phyloP scores from a whole-genome alignment of 805 yeast genomes.

The Diddensiella santjacobensis region DNA sequence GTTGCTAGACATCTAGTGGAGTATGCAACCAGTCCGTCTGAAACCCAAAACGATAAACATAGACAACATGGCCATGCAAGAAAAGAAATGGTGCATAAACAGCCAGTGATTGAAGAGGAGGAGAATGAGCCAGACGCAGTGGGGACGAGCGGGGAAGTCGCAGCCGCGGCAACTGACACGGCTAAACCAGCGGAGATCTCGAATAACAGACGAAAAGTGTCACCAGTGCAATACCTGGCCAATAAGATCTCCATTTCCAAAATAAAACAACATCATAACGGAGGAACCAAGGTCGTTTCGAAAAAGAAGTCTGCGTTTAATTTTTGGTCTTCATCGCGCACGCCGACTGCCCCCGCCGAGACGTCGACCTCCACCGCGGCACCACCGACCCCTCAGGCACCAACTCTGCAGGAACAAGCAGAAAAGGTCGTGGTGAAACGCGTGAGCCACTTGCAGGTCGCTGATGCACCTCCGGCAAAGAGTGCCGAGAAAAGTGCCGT shows the following conservation, averaged over 20 bases:
- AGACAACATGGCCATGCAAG: constrained; percentile 2
- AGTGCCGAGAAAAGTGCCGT: background rate
- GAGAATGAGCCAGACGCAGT: constrained; percentile 6
- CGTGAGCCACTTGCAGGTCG: background rate
- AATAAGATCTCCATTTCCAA: constrained; percentile 5
- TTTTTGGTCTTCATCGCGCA: background rate
- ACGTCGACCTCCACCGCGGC: constrained; percentile 59
- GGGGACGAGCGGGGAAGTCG: background rate
- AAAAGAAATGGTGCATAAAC: background rate
- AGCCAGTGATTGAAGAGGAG: background rate
- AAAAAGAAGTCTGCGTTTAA: background rate
- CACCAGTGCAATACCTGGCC: constrained; percentile 11
- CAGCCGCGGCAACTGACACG: background rate
- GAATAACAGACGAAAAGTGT: constrained; percentile 5
- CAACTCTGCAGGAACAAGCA: too few relatives aligned
- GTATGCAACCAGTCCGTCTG: constrained; percentile 26
- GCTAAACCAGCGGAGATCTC: constrained; percentile 6
- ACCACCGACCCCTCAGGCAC: constrained; percentile 79
- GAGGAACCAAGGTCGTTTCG: background rate
- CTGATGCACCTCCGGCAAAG: background rate
- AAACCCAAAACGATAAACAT: constrained; percentile 4
- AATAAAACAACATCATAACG: constrained; percentile 6
- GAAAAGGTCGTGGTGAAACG: background rate
- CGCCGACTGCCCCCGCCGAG: background rate
- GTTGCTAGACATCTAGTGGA: constrained; percentile 23